These are phyloP conservation scores for Leishmania braziliensis DNA, from an alignment of 208 protist species.

Conservation along the genomic window DNA sequence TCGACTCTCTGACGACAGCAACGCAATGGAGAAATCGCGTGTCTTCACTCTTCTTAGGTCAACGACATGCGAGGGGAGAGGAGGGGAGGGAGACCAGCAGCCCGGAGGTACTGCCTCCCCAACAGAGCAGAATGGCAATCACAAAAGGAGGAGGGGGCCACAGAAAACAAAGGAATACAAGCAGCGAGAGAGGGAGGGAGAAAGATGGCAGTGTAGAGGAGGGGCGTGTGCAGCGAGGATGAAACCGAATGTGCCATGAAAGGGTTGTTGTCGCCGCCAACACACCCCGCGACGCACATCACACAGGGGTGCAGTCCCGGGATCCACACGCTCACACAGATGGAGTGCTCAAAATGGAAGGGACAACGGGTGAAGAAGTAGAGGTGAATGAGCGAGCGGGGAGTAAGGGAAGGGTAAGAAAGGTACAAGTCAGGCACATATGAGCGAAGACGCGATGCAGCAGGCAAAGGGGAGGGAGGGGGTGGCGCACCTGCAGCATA, in stretches of 20 bases:
- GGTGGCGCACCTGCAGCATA: not conserved
- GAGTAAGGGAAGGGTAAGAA: not conserved
- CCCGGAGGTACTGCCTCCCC: not conserved
- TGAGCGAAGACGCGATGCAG: not conserved
- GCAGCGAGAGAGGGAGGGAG: conserved; percentile 23
- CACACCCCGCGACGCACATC: not conserved
- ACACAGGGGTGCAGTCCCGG: not conserved
- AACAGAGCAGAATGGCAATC: not conserved
- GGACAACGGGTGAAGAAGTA: not conserved
- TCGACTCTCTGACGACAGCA: not conserved
- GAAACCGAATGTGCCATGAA: not conserved
- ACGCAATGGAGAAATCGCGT: not conserved
- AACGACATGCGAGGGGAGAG: not conserved
- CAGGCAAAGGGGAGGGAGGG: not conserved
- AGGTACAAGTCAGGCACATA: not conserved
- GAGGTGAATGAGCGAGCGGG: too few relatives aligned
- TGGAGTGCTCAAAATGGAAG: not conserved
- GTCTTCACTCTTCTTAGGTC: not conserved
- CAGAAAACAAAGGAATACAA: not conserved
- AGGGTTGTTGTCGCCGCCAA: not conserved
- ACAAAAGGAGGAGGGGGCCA: not conserved
- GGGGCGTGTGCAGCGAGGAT: not conserved
- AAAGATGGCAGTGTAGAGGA: conserved; percentile 1
- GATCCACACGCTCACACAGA: not conserved
- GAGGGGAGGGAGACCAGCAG: not conserved